Base-by-base conservation (phyloP, 2,329 filamentous ascomycete genomes). In the Westerdykella aurantiaca region DNA sequence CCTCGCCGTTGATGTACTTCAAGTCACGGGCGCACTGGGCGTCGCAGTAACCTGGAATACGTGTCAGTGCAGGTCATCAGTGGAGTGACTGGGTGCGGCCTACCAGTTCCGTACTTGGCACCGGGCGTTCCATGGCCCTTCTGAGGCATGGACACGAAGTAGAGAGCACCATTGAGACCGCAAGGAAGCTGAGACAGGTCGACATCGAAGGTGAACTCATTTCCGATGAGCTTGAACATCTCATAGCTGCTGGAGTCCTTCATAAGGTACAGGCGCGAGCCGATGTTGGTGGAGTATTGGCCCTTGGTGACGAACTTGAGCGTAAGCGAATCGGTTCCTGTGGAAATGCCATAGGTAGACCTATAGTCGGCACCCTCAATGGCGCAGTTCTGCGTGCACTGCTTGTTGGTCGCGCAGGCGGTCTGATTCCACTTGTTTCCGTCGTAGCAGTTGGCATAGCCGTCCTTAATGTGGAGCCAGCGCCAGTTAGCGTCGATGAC, bases 141-240 rank as follows among this genome's bases (percentile, higher is more conserved):
- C 33, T 72, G 60, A 5, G 76, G 71, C 78, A 85, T 84, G 48
- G 73, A 68, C 5, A 76, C 70, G 37, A 84, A 62, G 46, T 62
- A 64, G 17, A 61, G 39, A 5, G 61, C 62, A 33, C 82, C 83
- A 60, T 88, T 86, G 42, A 87, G 69, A 39, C 83, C 84, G 55
- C 84, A 87, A 38, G 77, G 76, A n/a, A 85, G 67, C 45, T 75
- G 73, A 14, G 81, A 84, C 16, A 85, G 49, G 39, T 68, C 65
- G 1, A 68, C 63, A 41, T 68, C 65, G 34, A 68, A 68, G 7
- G 56, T 61, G 46, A 68, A 68, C 47, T 68, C 65, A 34, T 67
- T 61, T 16, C 61, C 58, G 18, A 61, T 55, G 16, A 68, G 55
- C 40, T 65, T 66, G 56, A 65, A 68, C 50, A 63, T 58, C 42